Conservation (phyloP, 305 asterid species). For the Striga hermonthica region DNA sequence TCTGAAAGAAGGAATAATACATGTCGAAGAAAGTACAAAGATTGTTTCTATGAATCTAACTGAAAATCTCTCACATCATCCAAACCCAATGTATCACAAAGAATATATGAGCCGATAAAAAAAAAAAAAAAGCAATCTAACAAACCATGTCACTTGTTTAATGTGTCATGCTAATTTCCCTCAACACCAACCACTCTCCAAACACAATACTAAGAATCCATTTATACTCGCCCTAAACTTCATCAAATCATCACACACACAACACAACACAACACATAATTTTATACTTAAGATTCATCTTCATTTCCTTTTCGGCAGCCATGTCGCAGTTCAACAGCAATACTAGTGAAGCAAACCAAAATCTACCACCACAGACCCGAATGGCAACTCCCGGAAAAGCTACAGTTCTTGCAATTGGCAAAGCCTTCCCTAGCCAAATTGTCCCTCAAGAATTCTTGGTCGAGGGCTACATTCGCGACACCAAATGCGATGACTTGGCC, state of each 20-base stretch:
- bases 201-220: conserved; percentile 35
- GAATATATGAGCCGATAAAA: background rate
- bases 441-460: conserved; percentile 83
- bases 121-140: background rate
- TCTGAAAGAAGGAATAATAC: background rate
- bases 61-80: conserved; percentile 26
- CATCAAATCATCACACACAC: conserved; percentile 23
- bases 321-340: conserved; percentile 35
- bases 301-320: conserved; percentile 11
- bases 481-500: conserved; percentile 57
- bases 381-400: conserved; percentile 68
- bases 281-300: background rate
- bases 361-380: conserved; percentile 25
- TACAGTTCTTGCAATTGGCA: conserved; percentile 71
- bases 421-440: conserved; percentile 80
- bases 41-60: conserved; percentile 29
- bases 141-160: conserved; percentile 26
- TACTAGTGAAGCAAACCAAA: conserved; percentile 27
- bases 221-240: conserved; percentile 37
- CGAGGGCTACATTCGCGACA: conserved; percentile 78
- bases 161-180: conserved; percentile 46
- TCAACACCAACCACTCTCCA: conserved; percentile 53
- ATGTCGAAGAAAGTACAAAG: conserved; percentile 24
- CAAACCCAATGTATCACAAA: background rate
- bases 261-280: background rate